phyloP scores from a whole-genome alignment of 2,329 filamentous ascomycete species.

The Fusarium brevicatenulatum region DNA sequence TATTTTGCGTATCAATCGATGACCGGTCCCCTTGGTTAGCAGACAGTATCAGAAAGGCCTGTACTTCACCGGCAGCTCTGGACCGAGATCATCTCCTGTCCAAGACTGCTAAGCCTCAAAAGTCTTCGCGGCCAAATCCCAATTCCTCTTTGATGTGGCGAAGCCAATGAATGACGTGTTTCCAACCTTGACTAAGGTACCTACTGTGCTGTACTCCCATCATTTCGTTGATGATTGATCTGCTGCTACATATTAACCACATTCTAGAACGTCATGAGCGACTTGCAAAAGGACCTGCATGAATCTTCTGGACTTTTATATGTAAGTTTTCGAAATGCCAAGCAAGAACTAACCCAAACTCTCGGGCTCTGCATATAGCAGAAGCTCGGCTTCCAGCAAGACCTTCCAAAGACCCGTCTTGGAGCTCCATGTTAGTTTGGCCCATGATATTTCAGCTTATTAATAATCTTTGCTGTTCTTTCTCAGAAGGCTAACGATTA shows the following conservation, averaged over 20 bases:
- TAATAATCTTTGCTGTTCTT: not conserved
- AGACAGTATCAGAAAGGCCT: not conserved
- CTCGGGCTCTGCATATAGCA: not conserved
- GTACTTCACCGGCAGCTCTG: not conserved
- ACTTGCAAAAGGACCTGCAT: not conserved
- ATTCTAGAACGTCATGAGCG: slow-evolving; percentile 15
- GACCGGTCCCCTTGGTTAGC: not conserved
- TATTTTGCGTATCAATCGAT: not conserved
- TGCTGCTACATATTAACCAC: not conserved
- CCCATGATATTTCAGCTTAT: not conserved
- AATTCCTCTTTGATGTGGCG: slow-evolving; percentile 23
- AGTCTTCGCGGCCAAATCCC: slow-evolving; percentile 12
- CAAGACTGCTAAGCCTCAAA: slow-evolving; percentile 30
- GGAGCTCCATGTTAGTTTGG: not conserved
- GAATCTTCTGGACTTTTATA: not conserved
- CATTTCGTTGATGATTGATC: not conserved
- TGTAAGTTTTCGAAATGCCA: slow-evolving; percentile 2
- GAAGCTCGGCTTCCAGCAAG: not conserved
- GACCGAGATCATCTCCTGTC: slow-evolving; percentile 8
- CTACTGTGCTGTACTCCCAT: not conserved
- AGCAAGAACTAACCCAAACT: not conserved
- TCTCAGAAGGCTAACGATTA: not conserved
- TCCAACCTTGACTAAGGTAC: not conserved
- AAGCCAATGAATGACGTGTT: slow-evolving; percentile 21
- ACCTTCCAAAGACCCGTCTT: not conserved